Evolutionary conservation across 768 basidiomycete species (phyloP), one percentile per base, ranked within the genome.

Genomic region (Mycena indigotica): DNA sequence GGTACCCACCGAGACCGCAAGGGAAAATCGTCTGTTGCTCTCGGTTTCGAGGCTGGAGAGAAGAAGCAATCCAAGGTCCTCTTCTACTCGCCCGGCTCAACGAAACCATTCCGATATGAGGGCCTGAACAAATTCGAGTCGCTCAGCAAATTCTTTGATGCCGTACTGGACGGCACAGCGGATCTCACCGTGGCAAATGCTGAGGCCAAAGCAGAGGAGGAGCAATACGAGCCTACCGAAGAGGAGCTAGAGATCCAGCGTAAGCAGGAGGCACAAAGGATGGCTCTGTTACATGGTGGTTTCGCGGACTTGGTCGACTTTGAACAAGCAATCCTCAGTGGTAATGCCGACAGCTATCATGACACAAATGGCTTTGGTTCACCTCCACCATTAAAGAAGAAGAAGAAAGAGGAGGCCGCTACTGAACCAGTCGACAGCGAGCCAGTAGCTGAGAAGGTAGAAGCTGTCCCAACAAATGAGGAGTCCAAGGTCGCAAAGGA

Each of bases 51-150:
- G 61, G 76, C 73, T 39, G 78, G 79, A 41, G 80, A 73, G 57
- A 74, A 77, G 68, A 84, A 84, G 56, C 75, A 79, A 30, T 77
- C 85, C 16, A 90, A 91, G 58, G 84, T 95, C 21, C 72, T 95
- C 21, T 67, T 91, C 19, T 95, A 90, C 72, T 81, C 84, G 6
- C 72, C 78, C 2, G 88, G 83, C 10, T 84, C 84, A 10, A 79
- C 70, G 4, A 77, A 77, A 2, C 78, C 83, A 3, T 70, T 85
- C 24, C 78, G 79, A 54, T 95, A 90, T 65, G 78, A 90, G 69
- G 93, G 92, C 39, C 70, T 79, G 30, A 80, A 78, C 66, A 95
- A 95, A 73, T 80, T 84, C 61, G 89, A 93, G 52, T 79, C 88
- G 2, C 75, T 96, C 38, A 81, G 81, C 58, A 84, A 85, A 65